Evolutionary conservation across 805 yeast genomes (phyloP), one percentile per base, ranked within the genome.

Genomic region (Barnettozyma botsteinii): DNA sequence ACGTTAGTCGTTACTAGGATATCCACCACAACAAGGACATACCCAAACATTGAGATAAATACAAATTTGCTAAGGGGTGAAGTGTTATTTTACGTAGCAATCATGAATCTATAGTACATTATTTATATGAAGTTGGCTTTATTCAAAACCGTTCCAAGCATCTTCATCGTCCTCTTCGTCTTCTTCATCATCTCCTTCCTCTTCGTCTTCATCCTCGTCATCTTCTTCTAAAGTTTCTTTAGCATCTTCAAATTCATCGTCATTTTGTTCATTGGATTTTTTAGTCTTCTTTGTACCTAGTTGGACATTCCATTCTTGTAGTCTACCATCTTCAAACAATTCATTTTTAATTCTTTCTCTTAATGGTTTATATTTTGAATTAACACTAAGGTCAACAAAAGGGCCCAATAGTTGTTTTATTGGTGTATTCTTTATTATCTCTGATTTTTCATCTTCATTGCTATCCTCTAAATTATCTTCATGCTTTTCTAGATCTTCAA

Each of bases 291-390:
- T 47, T 57, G 6, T 53, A 61, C 8, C 50, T 52, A 33, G 44
- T 46, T 22, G 46, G 7, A 77, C 62, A 8, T 80, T 83, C 93
- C 95, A 85, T 25, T 67, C 67, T 19, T 58, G 57, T 34, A 87
- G 66, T 54, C 93, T 72, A 22, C 64, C 59, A 54, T 89, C 95
- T 1, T 65, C 64, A 29, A 85, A 64, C 0, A 91, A 70, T 26
- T 85, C 93, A 27, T 75, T 79, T 48, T 66, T 69, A 42, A 81
- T 79, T 51, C 77, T 81, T 35, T 68, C 65, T 59, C 85, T 75
- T 44, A 88, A 62, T 3, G 83, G 76, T 63, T 82, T 85, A 56
- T 75, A 69, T n/a, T 65, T 49, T 4, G 73, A 68, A n/a, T 67
- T 60, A 23, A 67, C 62, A 20, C 67, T 65, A 39, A 88, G 65